Evolutionary conservation across 1,284 basidiomycete genomes (phyloP).

Genomic region (Somion occarium): DNA sequence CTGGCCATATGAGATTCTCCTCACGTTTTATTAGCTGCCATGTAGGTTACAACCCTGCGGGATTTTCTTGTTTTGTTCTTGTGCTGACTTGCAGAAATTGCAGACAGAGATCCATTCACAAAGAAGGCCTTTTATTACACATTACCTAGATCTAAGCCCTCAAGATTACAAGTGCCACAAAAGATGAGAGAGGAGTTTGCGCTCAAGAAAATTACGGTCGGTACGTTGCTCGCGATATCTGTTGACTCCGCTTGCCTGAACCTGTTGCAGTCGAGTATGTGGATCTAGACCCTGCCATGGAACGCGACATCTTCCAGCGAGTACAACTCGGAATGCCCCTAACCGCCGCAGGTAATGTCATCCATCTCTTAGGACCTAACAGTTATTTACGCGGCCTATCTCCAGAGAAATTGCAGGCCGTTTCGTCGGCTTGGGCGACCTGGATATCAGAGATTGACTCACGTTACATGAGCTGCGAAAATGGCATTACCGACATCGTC

Average conservation of each 20-base stretch:
- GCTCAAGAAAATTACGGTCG: constrained; percentile 55
- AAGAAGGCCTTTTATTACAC: constrained; percentile 61
- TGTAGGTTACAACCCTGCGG: constrained; percentile 24
- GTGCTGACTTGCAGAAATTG: constrained; percentile 6
- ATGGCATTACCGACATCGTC: constrained; percentile 47
- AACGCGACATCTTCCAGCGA: constrained; percentile 74
- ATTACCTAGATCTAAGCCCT: constrained; percentile 35
- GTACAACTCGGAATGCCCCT: constrained; percentile 73
- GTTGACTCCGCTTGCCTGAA: neutral
- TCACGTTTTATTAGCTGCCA: constrained; percentile 27
- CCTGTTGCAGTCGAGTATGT: constrained; percentile 50
- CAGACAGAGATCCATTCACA: constrained; percentile 44
- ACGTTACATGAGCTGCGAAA: constrained; percentile 44
- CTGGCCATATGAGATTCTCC: neutral
- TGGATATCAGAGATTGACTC: constrained; percentile 50
- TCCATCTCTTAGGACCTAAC: too few species aligned
- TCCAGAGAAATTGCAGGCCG: constrained; percentile 69
- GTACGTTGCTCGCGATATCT: constrained; percentile 31
- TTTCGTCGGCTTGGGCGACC: constrained; percentile 56
- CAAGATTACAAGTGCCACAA: constrained; percentile 42
- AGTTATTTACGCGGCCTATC: neutral
- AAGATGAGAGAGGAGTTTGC: constrained; percentile 45
- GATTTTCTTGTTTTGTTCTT: neutral
- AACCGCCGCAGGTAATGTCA: constrained; percentile 52
- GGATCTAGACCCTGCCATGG: constrained; percentile 38